Evolutionary conservation across 257 asterid genomes (phyloP).

Genomic region (Knoxia roxburghii): DNA sequence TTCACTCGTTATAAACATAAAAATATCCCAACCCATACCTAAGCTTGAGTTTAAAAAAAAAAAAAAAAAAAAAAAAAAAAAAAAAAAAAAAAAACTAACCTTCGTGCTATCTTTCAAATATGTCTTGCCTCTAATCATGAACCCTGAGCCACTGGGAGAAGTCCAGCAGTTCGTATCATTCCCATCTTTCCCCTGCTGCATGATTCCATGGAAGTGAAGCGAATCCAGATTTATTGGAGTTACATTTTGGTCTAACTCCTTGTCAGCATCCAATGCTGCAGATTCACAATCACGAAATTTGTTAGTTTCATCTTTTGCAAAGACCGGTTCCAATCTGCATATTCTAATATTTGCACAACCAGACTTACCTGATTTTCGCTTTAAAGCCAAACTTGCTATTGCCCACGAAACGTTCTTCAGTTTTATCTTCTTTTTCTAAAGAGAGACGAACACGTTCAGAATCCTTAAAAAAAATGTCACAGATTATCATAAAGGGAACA

Average conservation of each 20-base stretch:
- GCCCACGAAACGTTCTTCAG: slow-evolving; percentile 90
- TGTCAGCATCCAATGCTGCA: slow-evolving; percentile 44
- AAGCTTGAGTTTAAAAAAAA: not conserved
- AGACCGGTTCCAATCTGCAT: slow-evolving; percentile 1
- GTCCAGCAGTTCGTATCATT: slow-evolving; percentile 82
- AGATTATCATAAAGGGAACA: not conserved
- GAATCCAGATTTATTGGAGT: slow-evolving; percentile 52
- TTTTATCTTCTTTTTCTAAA: slow-evolving; percentile 58
- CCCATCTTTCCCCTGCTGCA: slow-evolving; percentile 74
- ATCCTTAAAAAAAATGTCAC: not conserved
- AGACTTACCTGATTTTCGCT: slow-evolving; percentile 55
- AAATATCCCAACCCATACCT: not conserved
- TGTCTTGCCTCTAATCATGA: slow-evolving; percentile 92
- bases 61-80: too few relatives aligned
- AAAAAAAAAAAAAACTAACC: slow-evolving; percentile 35
- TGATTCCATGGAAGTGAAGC: slow-evolving; percentile 59
- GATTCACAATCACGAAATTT: not conserved
- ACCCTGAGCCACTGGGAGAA: slow-evolving; percentile 83
- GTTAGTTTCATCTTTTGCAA: not conserved
- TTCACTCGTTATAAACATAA: not conserved
- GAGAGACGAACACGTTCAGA: not conserved
- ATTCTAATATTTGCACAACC: slow-evolving; percentile 8
- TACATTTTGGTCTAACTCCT: slow-evolving; percentile 46
- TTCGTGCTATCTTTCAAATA: slow-evolving; percentile 80
- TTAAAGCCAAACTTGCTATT: slow-evolving; percentile 52